These are phyloP conservation scores for Nectriaceae sp. DNA, from an alignment of 2,329 filamentous ascomycete species.

Conservation along the genomic window DNA sequence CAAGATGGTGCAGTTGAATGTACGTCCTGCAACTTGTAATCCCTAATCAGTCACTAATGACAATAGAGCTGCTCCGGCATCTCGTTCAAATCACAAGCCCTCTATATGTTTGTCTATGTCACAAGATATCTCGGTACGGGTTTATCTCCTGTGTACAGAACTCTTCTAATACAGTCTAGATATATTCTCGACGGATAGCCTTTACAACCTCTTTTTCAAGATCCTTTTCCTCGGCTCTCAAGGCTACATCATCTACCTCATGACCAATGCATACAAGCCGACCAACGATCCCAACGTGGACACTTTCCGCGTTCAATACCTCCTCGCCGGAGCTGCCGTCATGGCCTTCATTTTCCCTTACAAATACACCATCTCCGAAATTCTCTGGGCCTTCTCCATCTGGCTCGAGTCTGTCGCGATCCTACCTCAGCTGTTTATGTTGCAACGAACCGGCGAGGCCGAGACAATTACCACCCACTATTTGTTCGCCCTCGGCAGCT, in stretches of 20 bases:
- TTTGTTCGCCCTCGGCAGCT: slow-evolving; percentile 87
- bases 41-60: slow-evolving; percentile 21
- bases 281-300: slow-evolving; percentile 97
- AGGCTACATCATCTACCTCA: slow-evolving; percentile 94
- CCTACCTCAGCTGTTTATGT: slow-evolving; percentile 95
- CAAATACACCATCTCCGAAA: slow-evolving; percentile 79
- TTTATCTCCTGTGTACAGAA: no score
- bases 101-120: slow-evolving; percentile 92
- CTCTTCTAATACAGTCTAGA: slow-evolving; percentile 61
- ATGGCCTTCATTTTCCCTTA: slow-evolving; percentile 84
- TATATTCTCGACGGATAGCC: slow-evolving; percentile 78
- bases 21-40: slow-evolving; percentile 45
- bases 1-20: slow-evolving; percentile 93
- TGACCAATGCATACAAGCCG: slow-evolving; percentile 96
- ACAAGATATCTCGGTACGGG: slow-evolving; percentile 84
- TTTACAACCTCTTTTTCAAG: slow-evolving; percentile 96
- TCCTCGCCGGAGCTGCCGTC: slow-evolving; percentile 77
- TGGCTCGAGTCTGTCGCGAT: slow-evolving; percentile 98
- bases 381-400: slow-evolving; percentile 96
- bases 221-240: slow-evolving; percentile 90
- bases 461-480: slow-evolving; percentile 99
- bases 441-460: slow-evolving; percentile 95
- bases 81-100: slow-evolving; percentile 96
- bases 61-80: slow-evolving; percentile 92
- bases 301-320: slow-evolving; percentile 95